Base-by-base conservation (phyloP, 2,329 filamentous ascomycete genomes). In the Aphanoascus verrucosus region DNA sequence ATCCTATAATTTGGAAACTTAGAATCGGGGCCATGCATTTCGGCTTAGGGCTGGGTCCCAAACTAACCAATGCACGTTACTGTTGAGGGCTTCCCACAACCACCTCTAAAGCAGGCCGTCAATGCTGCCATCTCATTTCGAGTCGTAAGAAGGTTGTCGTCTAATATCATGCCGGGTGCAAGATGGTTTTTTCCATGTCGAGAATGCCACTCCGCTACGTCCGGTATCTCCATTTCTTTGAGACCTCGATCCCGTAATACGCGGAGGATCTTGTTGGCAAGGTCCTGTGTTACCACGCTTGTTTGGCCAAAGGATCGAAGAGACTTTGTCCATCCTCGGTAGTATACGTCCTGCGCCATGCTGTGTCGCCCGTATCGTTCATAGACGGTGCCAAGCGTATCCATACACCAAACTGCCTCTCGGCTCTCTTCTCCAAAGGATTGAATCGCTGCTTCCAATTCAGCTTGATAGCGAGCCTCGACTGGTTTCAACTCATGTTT, bases 331-430 rank as follows among this genome's bases (percentile, higher is more conserved):
- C 46, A 49, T 34, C 46, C 46, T 31, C 31, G 19, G 20, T 31
- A 31, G 31, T 49, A 49, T 32, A 49, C 20, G 17, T 49, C 46
- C 32, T 49, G 17, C 23, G 46, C 46, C 23, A 15, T 49, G n/a
- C 1, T 49, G 19, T 32, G 15, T 35, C 46, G 20, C 20, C 46
- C 46, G 46, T 49, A 49, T 15, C 46, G 20, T 19, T 49, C 46
- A 49, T 49, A 49, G 17, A 49, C 46, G 23, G 20, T 28, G 31
- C 46, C 46, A 15, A 49, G 46, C 7, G 19, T 49, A 35, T 49
- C 31, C 46, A 49, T 49, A 19, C 46, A 17, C 46, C 46, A 49
- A 28, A 49, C n/a, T 31, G 46, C 15, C 19, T 34, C 46, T 12
- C n/a, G 31, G 46, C 31, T 19, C 20, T 49, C 15, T 35, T 49